A percentile compares a stretch with the other conserved stretches of the same genome.
Evolutionary conservation across 2,329 filamentous ascomycete genomes (phyloP).

Genomic region (Cyphellophora attinorum): DNA sequence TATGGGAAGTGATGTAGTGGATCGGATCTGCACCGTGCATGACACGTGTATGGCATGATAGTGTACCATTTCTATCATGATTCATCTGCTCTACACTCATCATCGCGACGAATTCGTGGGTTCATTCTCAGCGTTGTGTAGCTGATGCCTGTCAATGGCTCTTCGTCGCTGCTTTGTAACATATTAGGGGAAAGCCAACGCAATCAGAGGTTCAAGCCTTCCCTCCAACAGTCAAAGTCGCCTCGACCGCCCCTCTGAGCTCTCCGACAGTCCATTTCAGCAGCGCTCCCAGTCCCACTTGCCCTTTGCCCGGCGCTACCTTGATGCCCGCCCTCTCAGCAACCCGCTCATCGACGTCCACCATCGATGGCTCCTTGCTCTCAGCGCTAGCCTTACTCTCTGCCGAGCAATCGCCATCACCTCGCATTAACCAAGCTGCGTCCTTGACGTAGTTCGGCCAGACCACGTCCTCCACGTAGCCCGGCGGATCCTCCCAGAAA

Average conservation of each 20-base stretch:
- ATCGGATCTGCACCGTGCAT: too few species aligned
- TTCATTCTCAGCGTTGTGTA: too few species aligned
- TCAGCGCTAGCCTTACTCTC: slow-evolving; percentile 24
- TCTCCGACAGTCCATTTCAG: background rate
- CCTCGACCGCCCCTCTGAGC: background rate
- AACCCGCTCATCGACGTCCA: slow-evolving; percentile 7
- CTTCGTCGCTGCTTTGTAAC: too few species aligned
- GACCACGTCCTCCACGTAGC: slow-evolving; percentile 87
- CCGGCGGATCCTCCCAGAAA: slow-evolving; percentile 91
- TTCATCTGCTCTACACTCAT: too few species aligned
- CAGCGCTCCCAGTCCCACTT: background rate
- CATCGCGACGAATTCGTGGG: too few species aligned
- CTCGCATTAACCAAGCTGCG: slow-evolving; percentile 70
- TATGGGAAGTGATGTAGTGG: too few species aligned
- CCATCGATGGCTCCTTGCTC: slow-evolving; percentile 2
- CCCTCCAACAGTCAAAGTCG: background rate
- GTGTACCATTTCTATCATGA: too few species aligned
- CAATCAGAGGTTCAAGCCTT: too few species aligned
- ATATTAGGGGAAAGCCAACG: too few species aligned
- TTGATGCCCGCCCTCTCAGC: slow-evolving; percentile 1
- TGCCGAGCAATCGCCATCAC: slow-evolving; percentile 28
- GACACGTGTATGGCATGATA: too few species aligned
- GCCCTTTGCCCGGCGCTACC: background rate
- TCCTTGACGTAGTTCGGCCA: slow-evolving; percentile 88
- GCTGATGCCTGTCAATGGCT: too few species aligned